Evolutionary conservation across 2,329 filamentous ascomycete genomes (phyloP).

Genomic region (Alternaria postmessia): DNA sequence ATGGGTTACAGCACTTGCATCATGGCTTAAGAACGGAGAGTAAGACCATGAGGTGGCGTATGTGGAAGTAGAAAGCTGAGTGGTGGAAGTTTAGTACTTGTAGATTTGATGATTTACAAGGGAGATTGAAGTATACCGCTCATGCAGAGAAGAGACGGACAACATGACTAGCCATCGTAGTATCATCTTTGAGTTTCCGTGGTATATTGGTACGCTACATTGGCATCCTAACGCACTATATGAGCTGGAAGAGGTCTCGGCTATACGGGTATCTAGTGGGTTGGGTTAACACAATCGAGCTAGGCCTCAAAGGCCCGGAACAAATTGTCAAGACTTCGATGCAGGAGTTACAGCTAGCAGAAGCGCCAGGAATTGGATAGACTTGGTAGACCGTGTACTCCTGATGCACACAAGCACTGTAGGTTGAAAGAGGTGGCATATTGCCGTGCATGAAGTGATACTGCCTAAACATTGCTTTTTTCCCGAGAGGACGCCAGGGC

Average conservation of each 20-base stretch:
- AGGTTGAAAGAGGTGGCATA: neutral
- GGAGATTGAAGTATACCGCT: conserved; percentile 15
- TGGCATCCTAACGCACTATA: neutral
- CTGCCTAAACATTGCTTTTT: neutral
- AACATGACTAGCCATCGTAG: neutral
- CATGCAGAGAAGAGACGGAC: conserved; percentile 3
- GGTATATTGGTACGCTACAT: neutral
- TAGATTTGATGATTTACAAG: conserved; percentile 24
- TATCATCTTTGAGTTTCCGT: neutral
- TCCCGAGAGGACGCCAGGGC: neutral
- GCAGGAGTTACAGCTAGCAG: neutral
- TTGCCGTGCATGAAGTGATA: neutral
- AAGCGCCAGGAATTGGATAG: neutral
- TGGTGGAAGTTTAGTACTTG: conserved; percentile 33
- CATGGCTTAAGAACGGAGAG: conserved; percentile 64
- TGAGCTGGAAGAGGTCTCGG: neutral
- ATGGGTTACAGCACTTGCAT: conserved; percentile 20
- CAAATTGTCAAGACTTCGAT: neutral
- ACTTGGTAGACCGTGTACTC: neutral
- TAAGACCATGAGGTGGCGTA: conserved; percentile 67
- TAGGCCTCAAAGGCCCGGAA: neutral
- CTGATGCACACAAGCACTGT: neutral
- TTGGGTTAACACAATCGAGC: neutral
- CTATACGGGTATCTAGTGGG: neutral
- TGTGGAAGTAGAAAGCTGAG: conserved; percentile 64